A percentile compares a stretch with the other conserved stretches of the same genome.
Conservation (phyloP, 805 yeast species). For the Blastobotrys parvus region DNA sequence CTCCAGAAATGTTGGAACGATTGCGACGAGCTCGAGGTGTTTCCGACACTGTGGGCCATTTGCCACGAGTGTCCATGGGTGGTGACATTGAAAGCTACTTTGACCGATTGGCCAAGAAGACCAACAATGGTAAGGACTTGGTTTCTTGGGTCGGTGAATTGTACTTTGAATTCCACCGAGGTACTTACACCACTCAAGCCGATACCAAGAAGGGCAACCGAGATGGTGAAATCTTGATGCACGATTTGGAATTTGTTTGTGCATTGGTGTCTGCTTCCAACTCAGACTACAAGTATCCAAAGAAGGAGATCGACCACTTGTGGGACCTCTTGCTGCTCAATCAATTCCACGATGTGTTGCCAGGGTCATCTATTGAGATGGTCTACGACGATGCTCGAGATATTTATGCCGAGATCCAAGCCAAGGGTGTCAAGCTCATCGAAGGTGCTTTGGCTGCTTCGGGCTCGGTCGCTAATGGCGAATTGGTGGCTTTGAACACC, state of each 20-base stretch:
- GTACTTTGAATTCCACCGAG: conserved; percentile 92
- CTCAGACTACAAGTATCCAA: conserved; percentile 60
- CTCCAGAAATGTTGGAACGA: conserved; percentile 85
- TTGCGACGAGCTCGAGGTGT: conserved; percentile 85
- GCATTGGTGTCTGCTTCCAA: conserved; percentile 57
- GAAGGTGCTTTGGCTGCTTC: conserved; percentile 39
- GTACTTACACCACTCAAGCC: conserved; percentile 94
- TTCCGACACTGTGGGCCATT: conserved; percentile 69
- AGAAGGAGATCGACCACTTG: conserved; percentile 50
- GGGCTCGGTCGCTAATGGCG: conserved; percentile 4
- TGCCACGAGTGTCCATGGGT: conserved; percentile 79
- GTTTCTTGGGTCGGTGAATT: conserved; percentile 93
- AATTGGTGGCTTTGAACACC: conserved; percentile 38
- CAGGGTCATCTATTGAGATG: conserved; percentile 92
- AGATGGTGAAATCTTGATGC: conserved; percentile 61
- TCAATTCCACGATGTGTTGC: conserved; percentile 94
- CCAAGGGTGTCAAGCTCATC: conserved; percentile 45
- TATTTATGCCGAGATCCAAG: conserved; percentile 54
- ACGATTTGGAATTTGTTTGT: conserved; percentile 80
- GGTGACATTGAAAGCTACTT: conserved; percentile 70
- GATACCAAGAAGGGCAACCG: conserved; percentile 76
- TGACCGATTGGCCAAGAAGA: conserved; percentile 49
- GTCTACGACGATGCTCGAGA: conserved; percentile 88
- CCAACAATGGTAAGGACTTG: conserved; percentile 56
- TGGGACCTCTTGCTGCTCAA: conserved; percentile 89